Evolutionary conservation across 2,329 filamentous ascomycete genomes (phyloP).

Genomic region (Xylariaceae sp.): DNA sequence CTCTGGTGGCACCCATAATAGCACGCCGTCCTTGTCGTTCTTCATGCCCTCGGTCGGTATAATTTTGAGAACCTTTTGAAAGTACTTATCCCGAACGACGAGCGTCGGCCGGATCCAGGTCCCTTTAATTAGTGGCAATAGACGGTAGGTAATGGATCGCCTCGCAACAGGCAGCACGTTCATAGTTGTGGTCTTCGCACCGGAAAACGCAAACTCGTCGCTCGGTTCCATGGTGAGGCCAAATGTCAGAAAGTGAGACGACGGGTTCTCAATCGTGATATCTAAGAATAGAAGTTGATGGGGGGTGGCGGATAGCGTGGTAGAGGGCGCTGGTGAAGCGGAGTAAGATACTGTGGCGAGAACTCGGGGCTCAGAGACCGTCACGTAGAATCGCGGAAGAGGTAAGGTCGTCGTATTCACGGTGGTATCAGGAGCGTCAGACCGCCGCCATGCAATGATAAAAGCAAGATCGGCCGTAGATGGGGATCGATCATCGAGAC

Average conservation of each 20-base stretch:
- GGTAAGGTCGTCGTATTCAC: slow-evolving; percentile 72
- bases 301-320: slow-evolving; percentile 40
- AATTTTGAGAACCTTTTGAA: slow-evolving; percentile 86
- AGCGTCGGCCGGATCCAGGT: slow-evolving; percentile 75
- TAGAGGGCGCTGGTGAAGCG: slow-evolving; percentile 34
- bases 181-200: slow-evolving; percentile 78
- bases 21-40: slow-evolving; percentile 66
- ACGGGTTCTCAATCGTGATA: slow-evolving; percentile 87
- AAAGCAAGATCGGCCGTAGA: slow-evolving; percentile 77
- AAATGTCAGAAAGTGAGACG: slow-evolving; percentile 93
- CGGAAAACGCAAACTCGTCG: slow-evolving; percentile 91
- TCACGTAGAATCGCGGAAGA: slow-evolving; percentile 80
- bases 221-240: slow-evolving; percentile 89
- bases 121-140: slow-evolving; percentile 71
- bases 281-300: slow-evolving; percentile 52
- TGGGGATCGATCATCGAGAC: slow-evolving; percentile 80
- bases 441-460: slow-evolving; percentile 76
- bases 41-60: slow-evolving; percentile 78
- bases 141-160: slow-evolving; percentile 72
- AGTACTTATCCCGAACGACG: slow-evolving; percentile 86
- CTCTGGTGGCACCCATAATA: slow-evolving; percentile 65
- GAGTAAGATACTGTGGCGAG: slow-evolving; percentile 64
- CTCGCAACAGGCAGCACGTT: slow-evolving; percentile 84
- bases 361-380: slow-evolving; percentile 85
- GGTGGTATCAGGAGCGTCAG: slow-evolving; percentile 28